phyloP scores from a whole-genome alignment of 1,284 basidiomycete species.

The Lignosus rhinocerotis region DNA sequence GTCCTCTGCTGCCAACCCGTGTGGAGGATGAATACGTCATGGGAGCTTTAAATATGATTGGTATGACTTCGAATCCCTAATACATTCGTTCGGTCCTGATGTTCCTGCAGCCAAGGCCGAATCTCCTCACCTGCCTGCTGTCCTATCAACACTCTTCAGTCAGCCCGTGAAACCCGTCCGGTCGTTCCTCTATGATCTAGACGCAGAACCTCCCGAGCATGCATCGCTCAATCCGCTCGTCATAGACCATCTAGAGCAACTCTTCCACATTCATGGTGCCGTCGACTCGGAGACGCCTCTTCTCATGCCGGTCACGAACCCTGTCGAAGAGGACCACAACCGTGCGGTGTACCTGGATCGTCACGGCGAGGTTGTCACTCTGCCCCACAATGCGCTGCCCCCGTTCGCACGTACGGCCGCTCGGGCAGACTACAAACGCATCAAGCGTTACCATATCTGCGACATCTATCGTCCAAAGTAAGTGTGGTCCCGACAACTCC shows the following conservation, averaged over 20 bases:
- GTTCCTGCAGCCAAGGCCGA: slow-evolving; percentile 60
- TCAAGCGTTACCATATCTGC: slow-evolving; percentile 89
- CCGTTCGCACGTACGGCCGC: slow-evolving; percentile 88
- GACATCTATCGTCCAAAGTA: slow-evolving; percentile 71
- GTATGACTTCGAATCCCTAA: slow-evolving; percentile 40
- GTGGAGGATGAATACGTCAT: slow-evolving; percentile 87
- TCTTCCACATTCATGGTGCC: slow-evolving; percentile 89
- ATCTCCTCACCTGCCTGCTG: slow-evolving; percentile 71
- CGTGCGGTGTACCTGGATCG: slow-evolving; percentile 79
- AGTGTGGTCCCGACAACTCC: slow-evolving; percentile 14
- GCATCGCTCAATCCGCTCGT: slow-evolving; percentile 77
- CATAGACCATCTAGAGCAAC: slow-evolving; percentile 69
- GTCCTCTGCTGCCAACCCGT: slow-evolving; percentile 71
- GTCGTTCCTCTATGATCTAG: slow-evolving; percentile 80
- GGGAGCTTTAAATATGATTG: slow-evolving; percentile 76
- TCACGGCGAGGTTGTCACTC: slow-evolving; percentile 78
- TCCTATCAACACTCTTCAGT: slow-evolving; percentile 71
- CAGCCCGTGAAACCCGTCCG: slow-evolving; percentile 68
- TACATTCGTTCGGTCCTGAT: background rate
- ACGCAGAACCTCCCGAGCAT: slow-evolving; percentile 71
- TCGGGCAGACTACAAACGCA: slow-evolving; percentile 69
- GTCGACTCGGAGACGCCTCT: slow-evolving; percentile 85
- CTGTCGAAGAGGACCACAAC: slow-evolving; percentile 55
- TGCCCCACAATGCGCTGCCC: slow-evolving; percentile 78
- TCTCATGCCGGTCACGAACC: slow-evolving; percentile 70